phyloP scores from a whole-genome alignment of 2,329 filamentous ascomycete species.

The Cercospora sp. region DNA sequence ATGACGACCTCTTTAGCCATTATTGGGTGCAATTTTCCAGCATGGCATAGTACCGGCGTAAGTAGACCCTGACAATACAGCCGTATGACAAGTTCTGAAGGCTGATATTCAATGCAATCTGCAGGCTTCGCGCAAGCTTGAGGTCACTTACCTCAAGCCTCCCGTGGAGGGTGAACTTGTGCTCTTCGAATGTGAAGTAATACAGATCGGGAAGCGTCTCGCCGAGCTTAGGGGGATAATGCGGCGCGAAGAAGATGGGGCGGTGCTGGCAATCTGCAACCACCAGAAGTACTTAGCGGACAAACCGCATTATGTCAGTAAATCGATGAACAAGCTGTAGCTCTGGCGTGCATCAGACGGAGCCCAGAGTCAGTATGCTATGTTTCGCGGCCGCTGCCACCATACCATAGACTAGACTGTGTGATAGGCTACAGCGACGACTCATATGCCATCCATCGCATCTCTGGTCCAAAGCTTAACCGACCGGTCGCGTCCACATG shows the following conservation, averaged over 20 bases:
- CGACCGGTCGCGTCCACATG: conserved; percentile 88
- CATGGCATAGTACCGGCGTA: background rate
- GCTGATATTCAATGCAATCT: no score
- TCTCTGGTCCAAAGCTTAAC: conserved; percentile 96
- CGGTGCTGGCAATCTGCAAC: conserved; percentile 33
- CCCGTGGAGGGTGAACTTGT: conserved; percentile 42
- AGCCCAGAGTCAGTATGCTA: background rate
- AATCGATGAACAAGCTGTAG: background rate
- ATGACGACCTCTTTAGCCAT: conserved; percentile 48
- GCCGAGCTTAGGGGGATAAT: conserved; percentile 44
- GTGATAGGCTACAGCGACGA: background rate
- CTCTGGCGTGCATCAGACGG: background rate
- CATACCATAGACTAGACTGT: background rate
- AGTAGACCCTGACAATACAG: background rate
- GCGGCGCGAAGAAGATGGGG: conserved; percentile 37
- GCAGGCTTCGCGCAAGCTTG: conserved; percentile 37
- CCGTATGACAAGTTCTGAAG: background rate
- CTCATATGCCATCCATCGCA: conserved; percentile 56
- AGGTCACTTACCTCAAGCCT: conserved; percentile 48
- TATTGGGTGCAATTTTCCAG: conserved; percentile 16
- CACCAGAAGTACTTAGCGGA: conserved; percentile 29
- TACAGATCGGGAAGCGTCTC: conserved; percentile 45
- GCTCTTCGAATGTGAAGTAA: conserved; percentile 45
- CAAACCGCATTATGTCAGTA: conserved; percentile 15
- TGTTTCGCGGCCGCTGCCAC: background rate